Base-by-base conservation (phyloP, 2,329 filamentous ascomycete genomes). In the Leptographium flavum region DNA sequence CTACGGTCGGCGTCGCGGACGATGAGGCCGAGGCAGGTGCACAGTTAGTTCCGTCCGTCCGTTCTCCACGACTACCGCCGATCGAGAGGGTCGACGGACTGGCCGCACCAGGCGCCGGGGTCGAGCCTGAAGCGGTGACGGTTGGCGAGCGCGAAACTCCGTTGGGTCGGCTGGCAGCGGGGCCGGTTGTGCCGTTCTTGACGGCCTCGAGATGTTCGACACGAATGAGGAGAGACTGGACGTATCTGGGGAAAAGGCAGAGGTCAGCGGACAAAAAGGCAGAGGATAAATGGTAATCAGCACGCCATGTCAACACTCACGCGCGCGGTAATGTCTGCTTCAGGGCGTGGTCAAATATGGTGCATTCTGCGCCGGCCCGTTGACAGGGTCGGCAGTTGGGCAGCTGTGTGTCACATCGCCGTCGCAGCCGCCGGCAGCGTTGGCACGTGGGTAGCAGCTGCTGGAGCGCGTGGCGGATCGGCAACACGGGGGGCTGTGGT, bases 401-500 rank as follows among this genome's bases (percentile, higher is more conserved):
- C 11, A 52, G 49, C 37, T 50, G 47, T 6, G 50, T 50, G 32
- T 52, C 50, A 39, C 49, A 50, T 25, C 47, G 50, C 23, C 50
- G 48, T 10, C 50, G 46, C 9, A 52, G 48, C 0, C 46, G 50
- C 2, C 50, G 46, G 17, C 50, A 52, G 13, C 50, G 46, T 13
- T 50, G 50, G 25, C 50, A 52, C 2, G 50, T 50, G 1, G 50
- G 50, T 25, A 52, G 42, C 19, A 48, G 39, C 30, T 50, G 48
- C 33, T 50, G 50, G 9, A 52, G 47, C 5, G 37, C 35, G 5
- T 40, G 30, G 13, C 35, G 35, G 35, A 21, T 17, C 15, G 32
- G 7, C 7, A n/a, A 33, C 6, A 8, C 6, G 4, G 32, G n/a
- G 15, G 32, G 15, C 6, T 17, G 21, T 5, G 19, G n/a, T n/a